These are phyloP conservation scores for Syzygium jambos DNA, from an alignment of 345 rosid species.

Conservation along the genomic window DNA sequence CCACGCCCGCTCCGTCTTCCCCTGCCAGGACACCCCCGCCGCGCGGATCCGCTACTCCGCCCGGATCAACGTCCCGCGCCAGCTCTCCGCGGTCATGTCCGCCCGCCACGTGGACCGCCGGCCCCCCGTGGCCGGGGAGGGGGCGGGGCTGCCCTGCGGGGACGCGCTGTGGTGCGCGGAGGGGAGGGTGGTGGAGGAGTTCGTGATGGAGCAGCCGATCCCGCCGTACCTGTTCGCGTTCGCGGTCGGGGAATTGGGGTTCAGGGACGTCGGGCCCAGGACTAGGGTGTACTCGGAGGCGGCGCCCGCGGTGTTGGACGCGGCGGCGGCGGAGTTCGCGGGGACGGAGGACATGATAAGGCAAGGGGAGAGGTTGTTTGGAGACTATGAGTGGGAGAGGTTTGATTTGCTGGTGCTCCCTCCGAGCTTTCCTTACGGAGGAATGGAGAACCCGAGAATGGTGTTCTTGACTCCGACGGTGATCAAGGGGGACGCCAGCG, in stretches of 20 bases:
- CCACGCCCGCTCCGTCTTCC: conserved; percentile 89
- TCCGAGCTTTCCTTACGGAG: conserved; percentile 89
- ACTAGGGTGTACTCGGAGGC: conserved; percentile 74
- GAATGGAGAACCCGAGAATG: conserved; percentile 94
- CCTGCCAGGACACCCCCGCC: conserved; percentile 94
- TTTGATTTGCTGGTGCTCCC: conserved; percentile 85
- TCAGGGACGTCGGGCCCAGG: conserved; percentile 80
- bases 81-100: conserved; percentile 84
- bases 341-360: conserved; percentile 89
- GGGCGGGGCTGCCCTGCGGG: conserved; percentile 7
- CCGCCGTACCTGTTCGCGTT: conserved; percentile 94
- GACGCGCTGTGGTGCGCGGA: conserved; percentile 54
- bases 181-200: conserved; percentile 78
- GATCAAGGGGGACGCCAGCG: conserved; percentile 79
- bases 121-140: conserved; percentile 42
- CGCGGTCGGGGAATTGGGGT: conserved; percentile 82
- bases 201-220: conserved; percentile 78
- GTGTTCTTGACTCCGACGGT: conserved; percentile 87
- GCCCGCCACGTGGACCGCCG: conserved; percentile 64
- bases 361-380: conserved; percentile 77
- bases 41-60: conserved; percentile 67
- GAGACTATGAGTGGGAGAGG: conserved; percentile 82
- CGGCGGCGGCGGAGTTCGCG: conserved; percentile 74
- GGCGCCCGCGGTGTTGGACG: conserved; percentile 40
- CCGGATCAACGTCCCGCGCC: conserved; percentile 46